phyloP scores from a whole-genome alignment of 495 filamentous ascomycete genomes.

The Articulospora tetracladia region DNA sequence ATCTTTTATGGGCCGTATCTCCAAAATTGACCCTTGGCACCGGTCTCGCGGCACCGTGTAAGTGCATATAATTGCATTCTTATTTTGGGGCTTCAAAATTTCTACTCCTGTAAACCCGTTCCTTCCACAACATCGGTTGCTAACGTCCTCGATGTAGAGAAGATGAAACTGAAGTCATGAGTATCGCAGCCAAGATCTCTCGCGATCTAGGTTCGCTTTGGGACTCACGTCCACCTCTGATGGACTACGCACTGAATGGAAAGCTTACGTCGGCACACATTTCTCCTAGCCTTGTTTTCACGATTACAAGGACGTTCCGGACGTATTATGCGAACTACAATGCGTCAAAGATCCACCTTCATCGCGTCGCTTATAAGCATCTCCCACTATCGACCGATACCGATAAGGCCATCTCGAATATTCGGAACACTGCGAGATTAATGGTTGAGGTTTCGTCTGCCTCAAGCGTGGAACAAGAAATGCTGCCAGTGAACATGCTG shows the following conservation, averaged over 20 bases:
- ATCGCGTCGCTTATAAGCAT: constrained; percentile 39
- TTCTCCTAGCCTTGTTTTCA: constrained; percentile 32
- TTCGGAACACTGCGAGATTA: constrained; percentile 31
- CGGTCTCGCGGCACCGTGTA: constrained; percentile 33
- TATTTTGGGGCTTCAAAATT: too few species aligned
- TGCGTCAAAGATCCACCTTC: constrained; percentile 39
- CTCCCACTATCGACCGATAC: constrained; percentile 35
- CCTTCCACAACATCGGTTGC: too few species aligned
- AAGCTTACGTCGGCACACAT: constrained; percentile 34
- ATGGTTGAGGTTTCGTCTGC: constrained; percentile 24
- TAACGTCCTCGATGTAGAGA: too few species aligned
- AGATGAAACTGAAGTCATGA: constrained; percentile 36
- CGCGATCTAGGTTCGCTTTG: constrained; percentile 35
- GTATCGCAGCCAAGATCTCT: constrained; percentile 31
- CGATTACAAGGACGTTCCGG: constrained; percentile 35
- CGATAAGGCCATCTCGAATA: constrained; percentile 29
- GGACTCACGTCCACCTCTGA: constrained; percentile 33
- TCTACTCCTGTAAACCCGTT: too few species aligned
- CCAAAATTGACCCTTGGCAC: constrained; percentile 33
- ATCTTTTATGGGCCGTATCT: constrained; percentile 33
- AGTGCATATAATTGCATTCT: too few species aligned
- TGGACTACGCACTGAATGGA: constrained; percentile 38
- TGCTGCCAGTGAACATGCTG: constrained; percentile 38
- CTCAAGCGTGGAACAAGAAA: constrained; percentile 25
- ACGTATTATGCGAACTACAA: constrained; percentile 38